Evolutionary conservation across 768 basidiomycete genomes (phyloP).

Genomic region (Macrolepiota fuliginosa): DNA sequence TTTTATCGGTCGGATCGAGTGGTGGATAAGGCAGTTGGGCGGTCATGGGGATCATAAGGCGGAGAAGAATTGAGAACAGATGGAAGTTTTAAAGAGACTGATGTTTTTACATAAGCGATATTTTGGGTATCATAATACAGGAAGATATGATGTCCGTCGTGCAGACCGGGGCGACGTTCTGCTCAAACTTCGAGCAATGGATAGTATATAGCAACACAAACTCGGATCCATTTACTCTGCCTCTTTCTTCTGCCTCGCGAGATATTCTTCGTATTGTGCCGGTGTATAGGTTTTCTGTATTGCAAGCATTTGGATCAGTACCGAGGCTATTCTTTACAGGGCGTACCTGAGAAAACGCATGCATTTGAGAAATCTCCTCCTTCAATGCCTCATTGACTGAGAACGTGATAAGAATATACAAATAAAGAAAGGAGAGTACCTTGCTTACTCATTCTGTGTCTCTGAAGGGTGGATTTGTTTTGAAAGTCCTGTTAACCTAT

Average conservation of each 20-base stretch:
- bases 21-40: constrained; percentile 54
- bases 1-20: constrained; percentile 71
- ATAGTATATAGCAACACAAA: not conserved
- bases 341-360: constrained; percentile 83
- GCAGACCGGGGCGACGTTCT: not conserved
- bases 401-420: not conserved
- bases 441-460: constrained; percentile 71
- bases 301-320: not conserved
- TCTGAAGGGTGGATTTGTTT: constrained; percentile 75
- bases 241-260: constrained; percentile 12
- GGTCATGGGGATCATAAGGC: constrained; percentile 14
- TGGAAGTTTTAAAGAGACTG: not conserved
- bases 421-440: constrained; percentile 2
- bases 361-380: constrained; percentile 73
- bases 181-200: not conserved
- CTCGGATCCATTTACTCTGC: not conserved
- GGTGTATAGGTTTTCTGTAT: constrained; percentile 21
- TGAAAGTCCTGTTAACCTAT: constrained; percentile 56
- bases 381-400: constrained; percentile 79
- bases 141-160: not conserved
- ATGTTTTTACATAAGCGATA: constrained; percentile 8
- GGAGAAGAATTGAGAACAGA: not conserved
- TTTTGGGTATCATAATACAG: not conserved
- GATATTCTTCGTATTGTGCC: constrained; percentile 20
- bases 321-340: not conserved